Percentiles rank a stretch among this genome's conserved stretches.
phyloP scores from a whole-genome alignment of 2,329 filamentous ascomycete species.

The Colletotrichum musae region DNA sequence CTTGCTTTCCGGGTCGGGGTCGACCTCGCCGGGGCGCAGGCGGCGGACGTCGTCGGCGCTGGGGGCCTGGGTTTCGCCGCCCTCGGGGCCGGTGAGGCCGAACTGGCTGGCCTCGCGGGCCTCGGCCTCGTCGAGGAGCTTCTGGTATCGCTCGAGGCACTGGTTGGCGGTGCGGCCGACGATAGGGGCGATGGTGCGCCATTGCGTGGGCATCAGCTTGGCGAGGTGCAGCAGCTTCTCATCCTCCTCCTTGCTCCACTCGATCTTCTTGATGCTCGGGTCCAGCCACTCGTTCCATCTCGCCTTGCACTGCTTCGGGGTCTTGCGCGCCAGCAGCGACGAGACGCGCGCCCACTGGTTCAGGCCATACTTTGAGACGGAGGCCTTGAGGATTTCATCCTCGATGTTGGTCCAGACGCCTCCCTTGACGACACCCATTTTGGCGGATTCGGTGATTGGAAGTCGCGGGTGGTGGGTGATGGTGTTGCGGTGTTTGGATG shows the following conservation, averaged over 20 bases:
- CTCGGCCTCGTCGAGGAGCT: constrained; percentile 95
- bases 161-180: constrained; percentile 97
- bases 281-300: constrained; percentile 99
- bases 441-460: constrained; percentile 44
- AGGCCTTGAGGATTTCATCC: constrained; percentile 98
- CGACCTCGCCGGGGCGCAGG: constrained; percentile 91
- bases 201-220: constrained; percentile 99
- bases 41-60: constrained; percentile 93
- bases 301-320: constrained; percentile 98
- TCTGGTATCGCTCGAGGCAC: constrained; percentile 97
- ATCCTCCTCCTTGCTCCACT: constrained; percentile 99
- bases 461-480: background rate
- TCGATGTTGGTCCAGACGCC: constrained; percentile 83
- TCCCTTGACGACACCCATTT: constrained; percentile 81
- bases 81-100: constrained; percentile 86
- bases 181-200: constrained; percentile 97
- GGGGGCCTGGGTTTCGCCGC: constrained; percentile 88
- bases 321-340: constrained; percentile 96
- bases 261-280: constrained; percentile 97
- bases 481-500: constrained; percentile 10
- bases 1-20: constrained; percentile 97
- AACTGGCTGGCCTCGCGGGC: constrained; percentile 88
- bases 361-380: constrained; percentile 93
- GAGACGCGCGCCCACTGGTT: constrained; percentile 99
- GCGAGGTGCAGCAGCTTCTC: constrained; percentile 96